phyloP scores from a whole-genome alignment of 371 early-diverging fungal genomes.

The Lichtheimia ramosa region DNA sequence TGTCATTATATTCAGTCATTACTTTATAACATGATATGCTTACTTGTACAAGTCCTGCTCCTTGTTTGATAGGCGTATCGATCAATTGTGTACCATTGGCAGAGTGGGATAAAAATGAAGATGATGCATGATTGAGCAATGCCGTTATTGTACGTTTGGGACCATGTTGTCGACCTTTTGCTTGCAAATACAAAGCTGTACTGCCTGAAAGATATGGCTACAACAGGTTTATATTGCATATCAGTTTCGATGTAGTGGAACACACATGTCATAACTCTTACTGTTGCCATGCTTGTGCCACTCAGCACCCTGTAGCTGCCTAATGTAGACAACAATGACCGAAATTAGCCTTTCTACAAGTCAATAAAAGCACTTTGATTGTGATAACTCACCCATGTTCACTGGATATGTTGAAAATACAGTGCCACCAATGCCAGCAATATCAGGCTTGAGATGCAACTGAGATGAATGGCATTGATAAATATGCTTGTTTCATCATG shows the following conservation, averaged over 20 bases:
- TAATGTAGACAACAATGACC: background rate
- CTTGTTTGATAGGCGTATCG: conserved; percentile 14
- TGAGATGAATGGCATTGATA: background rate
- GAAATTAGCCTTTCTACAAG: too few species aligned
- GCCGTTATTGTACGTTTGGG: too few species aligned
- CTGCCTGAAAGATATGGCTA: conserved; percentile 19
- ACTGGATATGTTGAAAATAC: conserved; percentile 20
- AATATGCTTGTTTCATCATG: background rate
- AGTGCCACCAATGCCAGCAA: conserved; percentile 14
- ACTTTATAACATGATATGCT: background rate
- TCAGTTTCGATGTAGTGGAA: background rate
- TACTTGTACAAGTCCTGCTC: conserved; percentile 22
- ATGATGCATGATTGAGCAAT: conserved; percentile 11
- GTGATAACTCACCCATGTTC: conserved; percentile 6
- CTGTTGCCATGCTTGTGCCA: conserved; percentile 25
- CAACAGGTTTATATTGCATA: background rate
- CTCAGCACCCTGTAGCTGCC: conserved; percentile 17
- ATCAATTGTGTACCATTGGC: too few species aligned
- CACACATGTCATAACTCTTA: conserved; percentile 4
- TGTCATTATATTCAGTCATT: background rate
- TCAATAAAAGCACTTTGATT: background rate
- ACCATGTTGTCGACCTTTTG: conserved; percentile 10
- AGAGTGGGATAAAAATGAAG: background rate
- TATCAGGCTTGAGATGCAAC: conserved; percentile 24
- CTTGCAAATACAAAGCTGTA: conserved; percentile 19